These are phyloP conservation scores for Circinella minor DNA, from an alignment of 371 early-diverging fungal species.

Conservation along the genomic window DNA sequence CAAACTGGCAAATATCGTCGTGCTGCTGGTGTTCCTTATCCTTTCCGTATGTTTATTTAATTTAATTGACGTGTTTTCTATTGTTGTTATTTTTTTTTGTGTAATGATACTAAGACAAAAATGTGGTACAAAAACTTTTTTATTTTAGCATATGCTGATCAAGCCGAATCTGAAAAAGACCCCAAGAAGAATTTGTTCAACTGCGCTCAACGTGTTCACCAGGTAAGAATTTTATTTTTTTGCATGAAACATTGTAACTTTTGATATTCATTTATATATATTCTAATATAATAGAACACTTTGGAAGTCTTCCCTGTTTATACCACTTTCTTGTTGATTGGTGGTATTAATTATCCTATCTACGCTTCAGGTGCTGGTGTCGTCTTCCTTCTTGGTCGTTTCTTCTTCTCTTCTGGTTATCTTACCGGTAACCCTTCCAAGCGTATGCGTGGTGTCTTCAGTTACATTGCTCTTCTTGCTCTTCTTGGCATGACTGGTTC, in stretches of 20 bases:
- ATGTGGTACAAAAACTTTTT: not conserved
- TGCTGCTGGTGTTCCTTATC: slow-evolving; percentile 65
- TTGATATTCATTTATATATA: too few species aligned
- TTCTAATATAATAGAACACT: slow-evolving; percentile 24
- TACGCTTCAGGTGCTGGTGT: slow-evolving; percentile 52
- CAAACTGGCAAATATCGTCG: slow-evolving; percentile 63
- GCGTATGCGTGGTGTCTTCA: slow-evolving; percentile 35
- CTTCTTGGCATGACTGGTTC: slow-evolving; percentile 35
- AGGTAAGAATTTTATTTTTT: slow-evolving; percentile 20
- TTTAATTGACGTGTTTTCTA: not conserved
- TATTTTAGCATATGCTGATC: slow-evolving; percentile 57
- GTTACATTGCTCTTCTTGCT: slow-evolving; percentile 39
- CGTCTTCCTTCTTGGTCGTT: slow-evolving; percentile 53
- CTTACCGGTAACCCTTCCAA: slow-evolving; percentile 60
- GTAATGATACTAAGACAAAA: not conserved
- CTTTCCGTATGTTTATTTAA: slow-evolving; percentile 46
- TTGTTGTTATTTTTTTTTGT: not conserved
- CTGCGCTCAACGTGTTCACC: slow-evolving; percentile 76
- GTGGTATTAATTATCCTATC: slow-evolving; percentile 56
- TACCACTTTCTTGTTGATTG: slow-evolving; percentile 39
- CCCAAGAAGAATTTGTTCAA: slow-evolving; percentile 63
- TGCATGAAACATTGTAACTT: too few species aligned
- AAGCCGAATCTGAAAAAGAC: slow-evolving; percentile 59
- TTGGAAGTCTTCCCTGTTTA: slow-evolving; percentile 42
- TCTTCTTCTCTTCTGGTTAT: slow-evolving; percentile 60